A percentile compares a stretch with the other conserved stretches of the same genome.
Conservation (phyloP, 2,329 filamentous ascomycete genomes). For the Ophiostoma tasmaniense region DNA sequence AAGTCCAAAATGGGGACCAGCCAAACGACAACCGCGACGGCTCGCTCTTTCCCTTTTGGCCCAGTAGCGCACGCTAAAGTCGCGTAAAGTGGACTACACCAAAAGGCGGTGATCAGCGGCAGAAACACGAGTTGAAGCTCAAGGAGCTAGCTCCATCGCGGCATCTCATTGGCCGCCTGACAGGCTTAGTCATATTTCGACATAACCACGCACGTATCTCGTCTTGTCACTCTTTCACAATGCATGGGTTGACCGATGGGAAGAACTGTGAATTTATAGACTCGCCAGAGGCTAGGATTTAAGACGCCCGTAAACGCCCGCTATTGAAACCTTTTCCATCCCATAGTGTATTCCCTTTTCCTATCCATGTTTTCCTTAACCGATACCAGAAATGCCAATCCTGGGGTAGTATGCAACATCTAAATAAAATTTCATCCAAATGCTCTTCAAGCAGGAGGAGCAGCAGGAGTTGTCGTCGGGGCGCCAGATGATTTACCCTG, state of each 20-base stretch:
- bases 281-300: neutral
- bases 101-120: slow-evolving; percentile 12
- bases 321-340: neutral
- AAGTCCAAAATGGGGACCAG: neutral
- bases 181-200: neutral
- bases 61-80: slow-evolving; percentile 10
- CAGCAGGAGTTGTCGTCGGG: neutral
- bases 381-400: neutral
- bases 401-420: neutral
- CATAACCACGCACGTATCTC: neutral
- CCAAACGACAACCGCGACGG: slow-evolving; percentile 10
- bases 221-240: neutral
- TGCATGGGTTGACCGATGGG: neutral
- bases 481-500: neutral
- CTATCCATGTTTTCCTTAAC: neutral
- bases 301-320: neutral
- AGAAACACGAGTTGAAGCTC: slow-evolving; percentile 12
- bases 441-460: neutral
- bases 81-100: slow-evolving; percentile 18
- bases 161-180: slow-evolving; percentile 8
- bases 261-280: neutral
- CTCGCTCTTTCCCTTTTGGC: slow-evolving; percentile 5
- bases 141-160: slow-evolving; percentile 5
- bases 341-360: neutral
- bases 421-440: neutral